phyloP scores from a whole-genome alignment of 2,329 filamentous ascomycete genomes.

The Talaromyces funiculosus region DNA sequence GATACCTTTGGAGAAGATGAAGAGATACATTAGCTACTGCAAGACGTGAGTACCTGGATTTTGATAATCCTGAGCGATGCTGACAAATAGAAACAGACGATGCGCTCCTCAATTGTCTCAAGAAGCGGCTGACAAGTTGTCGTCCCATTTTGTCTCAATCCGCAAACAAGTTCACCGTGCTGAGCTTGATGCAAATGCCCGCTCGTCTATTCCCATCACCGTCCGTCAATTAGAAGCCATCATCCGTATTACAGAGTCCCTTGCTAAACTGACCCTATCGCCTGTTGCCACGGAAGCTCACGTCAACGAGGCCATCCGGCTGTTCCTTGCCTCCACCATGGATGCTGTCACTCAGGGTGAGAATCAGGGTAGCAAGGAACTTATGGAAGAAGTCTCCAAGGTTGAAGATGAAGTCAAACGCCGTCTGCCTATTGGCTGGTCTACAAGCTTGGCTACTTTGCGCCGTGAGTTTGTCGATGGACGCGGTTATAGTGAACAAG shows the following conservation, averaged over 20 bases:
- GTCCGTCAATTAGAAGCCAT: conserved; percentile 96
- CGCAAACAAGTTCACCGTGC: conserved; percentile 87
- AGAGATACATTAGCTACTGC: conserved; percentile 94
- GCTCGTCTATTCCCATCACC: conserved; percentile 93
- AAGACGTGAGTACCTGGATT: conserved; percentile 61
- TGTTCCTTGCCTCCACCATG: conserved; percentile 97
- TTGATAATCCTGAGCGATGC: not conserved
- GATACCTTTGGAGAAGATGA: conserved; percentile 94
- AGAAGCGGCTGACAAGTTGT: conserved; percentile 91
- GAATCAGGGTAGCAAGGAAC: conserved; percentile 74
- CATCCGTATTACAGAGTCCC: conserved; percentile 90
- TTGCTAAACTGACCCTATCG: conserved; percentile 84
- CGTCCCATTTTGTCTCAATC: conserved; percentile 95
- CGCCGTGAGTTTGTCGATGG: conserved; percentile 87
- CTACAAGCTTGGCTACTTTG: conserved; percentile 79
- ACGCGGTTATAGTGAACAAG: conserved; percentile 82
- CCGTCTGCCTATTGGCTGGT: conserved; percentile 89
- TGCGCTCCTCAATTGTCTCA: conserved; percentile 87
- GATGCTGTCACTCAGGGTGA: conserved; percentile 90
- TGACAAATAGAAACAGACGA: conserved; percentile 51
- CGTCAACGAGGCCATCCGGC: conserved; percentile 92
- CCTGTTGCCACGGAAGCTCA: conserved; percentile 84
- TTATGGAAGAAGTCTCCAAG: conserved; percentile 82
- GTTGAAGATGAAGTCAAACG: conserved; percentile 85
- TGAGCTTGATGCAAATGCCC: conserved; percentile 81